Percentiles rank a stretch among this genome's conserved stretches.
Conservation (phyloP, 1,139 yeast genomes). For the Lodderomyces beijingensis region DNA sequence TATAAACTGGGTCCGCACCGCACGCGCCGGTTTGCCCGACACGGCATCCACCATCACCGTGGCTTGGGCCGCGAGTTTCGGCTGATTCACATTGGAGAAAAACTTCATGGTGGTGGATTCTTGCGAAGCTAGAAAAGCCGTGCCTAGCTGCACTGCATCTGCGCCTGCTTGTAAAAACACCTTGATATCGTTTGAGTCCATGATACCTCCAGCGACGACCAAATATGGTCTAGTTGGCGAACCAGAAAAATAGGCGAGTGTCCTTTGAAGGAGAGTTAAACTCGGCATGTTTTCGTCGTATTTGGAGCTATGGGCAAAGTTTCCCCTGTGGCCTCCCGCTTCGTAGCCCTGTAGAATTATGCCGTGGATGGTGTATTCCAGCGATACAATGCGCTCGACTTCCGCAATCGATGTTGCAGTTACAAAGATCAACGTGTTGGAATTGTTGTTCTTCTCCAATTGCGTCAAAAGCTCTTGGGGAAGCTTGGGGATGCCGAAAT, state of each 20-base stretch:
- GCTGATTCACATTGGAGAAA: conserved; percentile 12
- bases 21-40: conserved; percentile 38
- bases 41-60: conserved; percentile 33
- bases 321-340: conserved; percentile 56
- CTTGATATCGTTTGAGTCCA: conserved; percentile 22
- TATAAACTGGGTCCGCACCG: conserved; percentile 31
- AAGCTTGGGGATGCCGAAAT: conserved; percentile 45
- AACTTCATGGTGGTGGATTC: conserved; percentile 25
- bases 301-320: conserved; percentile 21
- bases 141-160: conserved; percentile 45
- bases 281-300: conserved; percentile 36
- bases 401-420: conserved; percentile 41
- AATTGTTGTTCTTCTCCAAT: conserved; percentile 36
- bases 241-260: not conserved
- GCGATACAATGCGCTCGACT: conserved; percentile 17
- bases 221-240: conserved; percentile 19
- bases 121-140: conserved; percentile 35
- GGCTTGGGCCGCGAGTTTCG: conserved; percentile 8
- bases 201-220: conserved; percentile 48
- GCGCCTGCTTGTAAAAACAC: conserved; percentile 33
- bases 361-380: conserved; percentile 32
- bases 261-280: conserved; percentile 21
- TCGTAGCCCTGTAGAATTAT: conserved; percentile 47
- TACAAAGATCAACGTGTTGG: conserved; percentile 50
- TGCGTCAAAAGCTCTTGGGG: too few species aligned